Conservation (phyloP, 140 eudicot genomes). For the Stevia rebaudiana region DNA sequence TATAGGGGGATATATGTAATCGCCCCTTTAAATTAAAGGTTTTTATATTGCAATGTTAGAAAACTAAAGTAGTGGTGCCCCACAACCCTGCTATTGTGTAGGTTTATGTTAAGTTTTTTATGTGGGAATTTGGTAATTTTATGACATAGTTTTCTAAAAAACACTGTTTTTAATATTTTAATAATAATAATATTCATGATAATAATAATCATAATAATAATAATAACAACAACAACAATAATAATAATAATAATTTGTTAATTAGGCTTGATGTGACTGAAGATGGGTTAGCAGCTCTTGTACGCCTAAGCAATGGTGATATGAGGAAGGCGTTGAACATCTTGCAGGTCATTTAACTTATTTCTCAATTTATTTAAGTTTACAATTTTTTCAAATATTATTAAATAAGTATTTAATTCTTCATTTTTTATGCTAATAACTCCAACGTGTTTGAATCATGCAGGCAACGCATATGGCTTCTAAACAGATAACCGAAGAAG, state of each 20-base stretch:
- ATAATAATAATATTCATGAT: no score
- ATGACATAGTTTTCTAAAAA: not conserved
- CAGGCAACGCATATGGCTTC: conserved; percentile 99
- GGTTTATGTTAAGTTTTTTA: not conserved
- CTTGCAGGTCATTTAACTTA: conserved; percentile 57
- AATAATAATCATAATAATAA: no score
- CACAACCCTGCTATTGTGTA: not conserved
- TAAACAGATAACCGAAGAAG: conserved; percentile 83
- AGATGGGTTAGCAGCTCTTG: conserved; percentile 81
- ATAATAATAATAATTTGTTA: conserved; percentile 6
- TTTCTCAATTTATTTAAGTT: conserved; percentile 1
- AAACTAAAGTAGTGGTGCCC: not conserved
- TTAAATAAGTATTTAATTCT: not conserved
- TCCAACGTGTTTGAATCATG: conserved; percentile 32
- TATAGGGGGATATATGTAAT: no score
- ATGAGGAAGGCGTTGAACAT: conserved; percentile 98
- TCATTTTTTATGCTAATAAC: conserved; percentile 11
- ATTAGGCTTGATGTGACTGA: conserved; percentile 87
- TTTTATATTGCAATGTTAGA: not conserved
- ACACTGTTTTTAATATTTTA: no score
- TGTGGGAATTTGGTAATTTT: not conserved
- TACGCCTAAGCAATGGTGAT: conserved; percentile 92
- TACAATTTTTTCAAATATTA: conserved; percentile 1
- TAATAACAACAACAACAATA: no score
- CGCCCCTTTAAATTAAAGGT: not conserved